A percentile compares a stretch with the other conserved stretches of the same genome.
Conservation (phyloP, 306 rosid species). For the Gillenia trifoliata region DNA sequence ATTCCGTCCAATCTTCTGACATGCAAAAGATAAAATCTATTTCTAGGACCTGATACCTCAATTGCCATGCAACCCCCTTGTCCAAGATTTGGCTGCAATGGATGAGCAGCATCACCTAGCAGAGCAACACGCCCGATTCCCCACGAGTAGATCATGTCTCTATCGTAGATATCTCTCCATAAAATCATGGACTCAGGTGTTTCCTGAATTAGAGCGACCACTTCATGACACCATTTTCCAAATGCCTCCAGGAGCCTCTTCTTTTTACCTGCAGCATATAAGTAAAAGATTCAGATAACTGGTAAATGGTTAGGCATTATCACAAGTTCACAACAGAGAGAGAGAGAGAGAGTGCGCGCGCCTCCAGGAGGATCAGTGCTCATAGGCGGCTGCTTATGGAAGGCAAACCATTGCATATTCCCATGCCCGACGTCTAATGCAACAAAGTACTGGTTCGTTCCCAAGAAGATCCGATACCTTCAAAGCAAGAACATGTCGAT, state of each 20-base stretch:
- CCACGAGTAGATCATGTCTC: background rate
- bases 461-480: background rate
- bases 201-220: background rate
- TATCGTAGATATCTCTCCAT: background rate
- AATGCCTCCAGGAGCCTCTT: background rate
- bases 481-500: background rate
- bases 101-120: background rate
- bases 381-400: background rate
- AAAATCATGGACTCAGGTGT: background rate
- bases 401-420: background rate
- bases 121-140: background rate
- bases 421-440: background rate
- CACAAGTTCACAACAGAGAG: background rate
- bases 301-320: background rate
- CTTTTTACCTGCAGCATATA: background rate
- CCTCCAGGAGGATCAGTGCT: background rate
- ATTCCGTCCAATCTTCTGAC: background rate
- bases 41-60: background rate
- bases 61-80: background rate
- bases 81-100: background rate
- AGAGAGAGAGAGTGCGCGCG: too few species aligned
- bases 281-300: background rate
- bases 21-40: background rate
- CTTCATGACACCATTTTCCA: background rate
- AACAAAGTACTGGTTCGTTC: background rate